Evolutionary conservation across 495 filamentous ascomycete genomes (phyloP), one percentile per base, ranked within the genome.

Genomic region (Penicillium subrubescens): DNA sequence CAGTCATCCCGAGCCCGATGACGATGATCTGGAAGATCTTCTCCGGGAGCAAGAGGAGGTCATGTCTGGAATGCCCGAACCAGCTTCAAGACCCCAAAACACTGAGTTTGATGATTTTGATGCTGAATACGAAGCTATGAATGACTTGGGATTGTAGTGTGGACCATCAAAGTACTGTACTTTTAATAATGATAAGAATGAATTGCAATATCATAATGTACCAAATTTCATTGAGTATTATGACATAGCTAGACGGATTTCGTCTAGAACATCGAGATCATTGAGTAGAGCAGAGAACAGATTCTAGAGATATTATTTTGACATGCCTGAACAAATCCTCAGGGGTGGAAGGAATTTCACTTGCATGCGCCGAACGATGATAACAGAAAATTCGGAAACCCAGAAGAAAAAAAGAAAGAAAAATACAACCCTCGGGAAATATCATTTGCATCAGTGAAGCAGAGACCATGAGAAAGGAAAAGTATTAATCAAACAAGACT

Each of bases 21-120:
- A 75, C 51, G 76, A 78, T 60, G 77, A 81, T 60, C 66, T 81
- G 21, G 79, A 79, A 41, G 70, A 72, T 25, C 70, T 81, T 12
- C 60, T 81, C 17, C 71, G 67, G 41, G 79, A 78, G 48, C 73
- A 77, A 43, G 71, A 78, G 35, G 63, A 72, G 27, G 39, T 50
- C 12, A 43, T 52, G 29, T 27, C 60, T 3, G 58, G 35, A 6
- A 11, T 35, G 29, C 52, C 61, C 2, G 54, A 57, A 7, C 46
- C 60, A 15, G 33, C 37, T 15, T 55, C 52, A 7, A 37, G 27
- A 10, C 23, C 41, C 25, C 31, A 53, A 2, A 43, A 64, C n/a
- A 12, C 14, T 5, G 14, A 51, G 39, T 19, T 39, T 5, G 69
- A 71, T 57, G 66, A 68, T 27, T 74, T 66, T 63, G 67, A 75